Evolutionary conservation across 2,329 filamentous ascomycete genomes (phyloP), one percentile per base, ranked within the genome.

Genomic region (Colletotrichum tamarilloi): DNA sequence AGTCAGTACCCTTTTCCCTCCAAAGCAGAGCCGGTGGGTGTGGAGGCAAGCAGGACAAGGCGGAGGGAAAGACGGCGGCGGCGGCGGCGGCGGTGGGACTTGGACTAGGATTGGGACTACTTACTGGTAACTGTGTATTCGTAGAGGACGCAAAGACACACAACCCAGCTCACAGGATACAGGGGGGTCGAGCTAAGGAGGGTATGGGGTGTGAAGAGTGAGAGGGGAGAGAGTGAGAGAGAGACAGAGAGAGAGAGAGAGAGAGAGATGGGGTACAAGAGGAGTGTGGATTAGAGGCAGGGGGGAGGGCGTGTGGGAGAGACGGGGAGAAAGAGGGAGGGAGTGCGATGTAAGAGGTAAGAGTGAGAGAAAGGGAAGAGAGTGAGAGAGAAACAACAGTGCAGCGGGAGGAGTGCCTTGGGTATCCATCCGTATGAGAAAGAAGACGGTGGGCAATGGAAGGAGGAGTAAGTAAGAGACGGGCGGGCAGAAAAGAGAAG

Each of bases 71-170:
- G 49, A 38, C 68, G 46, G 56, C 55, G 67, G n/a, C 67, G 67
- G 52, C 59, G 67, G 55, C 60, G 68, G 62, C 68, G 46, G 68
- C 57, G 68, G 52, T 68, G 68, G 52, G 9, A 22, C 38, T 62
- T 26, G 59, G 38, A 60, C 57, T 46, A 14, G 42, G 42, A 46
- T 14, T 46, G 42, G 42, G 42, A 46, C 16, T 46, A 46, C 42
- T 16, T 46, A 46, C 42, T 38, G 35, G 35, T 38, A 38, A 38
- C 12, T 38, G 35, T 38, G 35, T 38, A 38, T 38, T 5, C 35
- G 35, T 38, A 46, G 22, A 46, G 42, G 58, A 68, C 58, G 65
- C 69, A 68, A 68, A 68, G 58, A 72, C 57, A 72, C 35, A 68
- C 64, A 63, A 62, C 69, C 69, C 69, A 68, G 56, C 63, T 62